phyloP scores from a whole-genome alignment of 345 rosid genomes.

The Gossypium stocksii region DNA sequence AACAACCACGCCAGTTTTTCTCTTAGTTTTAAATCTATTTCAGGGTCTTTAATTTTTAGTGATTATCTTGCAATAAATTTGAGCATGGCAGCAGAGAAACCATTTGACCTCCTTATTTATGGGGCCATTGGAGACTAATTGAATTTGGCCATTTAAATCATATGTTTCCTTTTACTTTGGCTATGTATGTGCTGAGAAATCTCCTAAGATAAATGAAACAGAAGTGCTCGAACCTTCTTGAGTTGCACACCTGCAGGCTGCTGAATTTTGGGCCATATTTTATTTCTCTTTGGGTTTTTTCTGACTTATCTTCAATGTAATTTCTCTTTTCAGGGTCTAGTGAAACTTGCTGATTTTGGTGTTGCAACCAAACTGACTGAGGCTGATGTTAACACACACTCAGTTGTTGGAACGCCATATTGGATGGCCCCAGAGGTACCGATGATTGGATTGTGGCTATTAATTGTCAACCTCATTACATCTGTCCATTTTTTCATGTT shows the following conservation, averaged over 20 bases:
- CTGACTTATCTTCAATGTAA: conserved; percentile 15
- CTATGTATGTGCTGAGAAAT: not conserved
- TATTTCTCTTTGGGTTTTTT: not conserved
- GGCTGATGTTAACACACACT: conserved; percentile 95
- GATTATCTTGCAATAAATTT: not conserved
- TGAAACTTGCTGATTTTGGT: conserved; percentile 99
- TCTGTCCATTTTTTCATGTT: conserved; percentile 2
- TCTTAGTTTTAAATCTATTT: not conserved
- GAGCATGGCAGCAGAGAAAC: not conserved
- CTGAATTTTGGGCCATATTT: conserved; percentile 1
- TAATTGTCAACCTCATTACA: not conserved
- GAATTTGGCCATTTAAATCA: not conserved
- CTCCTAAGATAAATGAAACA: conserved; percentile 1
- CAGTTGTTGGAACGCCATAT: conserved; percentile 96
- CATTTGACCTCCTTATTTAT: not conserved
- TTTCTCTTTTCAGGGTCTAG: conserved; percentile 66
- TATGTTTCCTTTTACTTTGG: conserved; percentile 10
- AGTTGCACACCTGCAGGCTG: not conserved
- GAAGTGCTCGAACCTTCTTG: not conserved
- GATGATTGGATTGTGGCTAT: conserved; percentile 1
- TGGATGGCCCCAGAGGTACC: conserved; percentile 99
- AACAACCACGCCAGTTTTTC: not conserved
- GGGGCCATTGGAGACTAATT: not conserved
- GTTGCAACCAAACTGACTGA: conserved; percentile 98
- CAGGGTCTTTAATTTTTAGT: not conserved